phyloP scores from a whole-genome alignment of 2,329 filamentous ascomycete genomes.

The Seiridium cupressi region DNA sequence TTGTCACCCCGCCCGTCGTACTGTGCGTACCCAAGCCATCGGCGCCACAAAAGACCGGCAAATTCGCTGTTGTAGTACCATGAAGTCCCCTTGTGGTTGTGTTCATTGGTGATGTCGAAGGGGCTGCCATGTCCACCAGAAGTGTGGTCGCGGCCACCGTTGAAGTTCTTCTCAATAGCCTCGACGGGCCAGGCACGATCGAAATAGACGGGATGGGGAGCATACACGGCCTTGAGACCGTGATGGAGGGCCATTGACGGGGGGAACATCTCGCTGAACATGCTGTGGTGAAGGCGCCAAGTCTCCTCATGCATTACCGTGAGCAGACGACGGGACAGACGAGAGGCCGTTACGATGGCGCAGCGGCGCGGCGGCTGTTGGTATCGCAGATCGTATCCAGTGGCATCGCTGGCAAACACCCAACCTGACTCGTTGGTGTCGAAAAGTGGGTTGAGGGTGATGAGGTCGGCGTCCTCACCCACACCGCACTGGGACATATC shows the following conservation, averaged over 20 bases:
- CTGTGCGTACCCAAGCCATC: constrained; percentile 68
- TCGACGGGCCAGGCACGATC: constrained; percentile 72
- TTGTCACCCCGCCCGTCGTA: constrained; percentile 47
- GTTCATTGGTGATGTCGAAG: constrained; percentile 69
- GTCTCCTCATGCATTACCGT: constrained; percentile 75
- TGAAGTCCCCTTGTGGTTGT: constrained; percentile 77
- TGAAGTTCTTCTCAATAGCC: constrained; percentile 75
- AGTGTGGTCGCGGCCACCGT: constrained; percentile 67
- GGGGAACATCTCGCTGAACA: constrained; percentile 81
- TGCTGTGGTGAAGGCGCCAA: constrained; percentile 63
- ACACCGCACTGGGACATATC: constrained; percentile 59
- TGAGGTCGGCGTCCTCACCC: constrained; percentile 71
- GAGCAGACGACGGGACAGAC: constrained; percentile 65
- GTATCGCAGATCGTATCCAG: constrained; percentile 58
- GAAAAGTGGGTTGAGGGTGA: constrained; percentile 76
- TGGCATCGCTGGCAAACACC: constrained; percentile 69
- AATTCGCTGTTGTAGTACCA: constrained; percentile 87
- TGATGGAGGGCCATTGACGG: constrained; percentile 70
- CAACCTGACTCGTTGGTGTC: constrained; percentile 69
- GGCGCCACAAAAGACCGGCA: constrained; percentile 71
- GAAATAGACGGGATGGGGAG: constrained; percentile 77
- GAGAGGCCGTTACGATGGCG: constrained; percentile 69
- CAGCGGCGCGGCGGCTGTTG: constrained; percentile 64
- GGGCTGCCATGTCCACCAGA: constrained; percentile 64
- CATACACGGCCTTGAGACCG: constrained; percentile 75